Evolutionary conservation across 83 land plant species (phyloP), one percentile per base, ranked within the genome.

Genomic region (Diphasiastrum complanatum): DNA sequence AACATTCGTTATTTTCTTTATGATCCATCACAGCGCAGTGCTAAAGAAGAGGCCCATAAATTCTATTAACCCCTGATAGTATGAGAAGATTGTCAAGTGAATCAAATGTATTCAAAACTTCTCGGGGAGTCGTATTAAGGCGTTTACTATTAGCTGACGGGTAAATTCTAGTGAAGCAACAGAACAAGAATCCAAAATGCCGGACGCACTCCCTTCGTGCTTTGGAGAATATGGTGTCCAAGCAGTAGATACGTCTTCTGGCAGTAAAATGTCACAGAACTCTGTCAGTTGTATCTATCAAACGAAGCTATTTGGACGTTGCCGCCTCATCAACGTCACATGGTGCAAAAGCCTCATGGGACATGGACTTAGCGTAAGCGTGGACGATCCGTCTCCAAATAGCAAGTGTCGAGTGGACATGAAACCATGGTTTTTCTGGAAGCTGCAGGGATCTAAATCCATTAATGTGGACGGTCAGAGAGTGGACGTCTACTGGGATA

Each of bases 271-370:
- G 20, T 73, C 67, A 4, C 85, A 83, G 65, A 84, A 77, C 48
- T 46, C 76, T n/a, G 71, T 81, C 35, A 79, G 65, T 37, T 76
- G 83, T 25, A 65, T 75, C 1, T 87, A 87, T 52, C 61, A 65
- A 19, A 81, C 83, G 12, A 81, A 84, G 66, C 64, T 84, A 6
- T 73, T 75, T 4, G 77, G 77, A 36, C 83, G 63, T 36, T 74
- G 73, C 68, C 75, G 79, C 0, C 41, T 77, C 14, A 67, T 87
- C 66, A 84, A 83, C 1, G 67, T 87, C 33, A 87, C 85, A 29
- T 87, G 93, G 93, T 81, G 79, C 78, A 81, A 73, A 66, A 74
- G 75, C 33, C 60, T 84, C 24, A 64, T 87, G 24, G 77, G 79
- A 36, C 93, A 77, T 41, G 88, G 70, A 43, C 63, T 78, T 24